These are phyloP conservation scores for Saturnispora halmiae DNA, from an alignment of 805 yeast genomes.

Conservation along the genomic window DNA sequence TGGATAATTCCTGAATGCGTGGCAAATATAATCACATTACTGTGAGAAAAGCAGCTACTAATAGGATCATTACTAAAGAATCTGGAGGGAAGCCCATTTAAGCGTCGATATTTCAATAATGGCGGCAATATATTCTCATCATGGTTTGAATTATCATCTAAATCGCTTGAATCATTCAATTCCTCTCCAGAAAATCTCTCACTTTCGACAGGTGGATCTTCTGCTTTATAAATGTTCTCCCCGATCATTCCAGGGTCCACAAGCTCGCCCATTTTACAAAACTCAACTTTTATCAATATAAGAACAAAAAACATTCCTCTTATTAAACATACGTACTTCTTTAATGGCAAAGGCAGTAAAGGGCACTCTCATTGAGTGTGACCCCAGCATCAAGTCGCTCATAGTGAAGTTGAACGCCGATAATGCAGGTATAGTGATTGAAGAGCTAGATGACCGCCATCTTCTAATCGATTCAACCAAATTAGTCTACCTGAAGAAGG, in stretches of 20 bases:
- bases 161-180: slow-evolving; percentile 3
- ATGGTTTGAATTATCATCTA: slow-evolving; percentile 28
- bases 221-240: too few species aligned
- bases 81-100: slow-evolving; percentile 55
- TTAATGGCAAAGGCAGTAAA: slow-evolving; percentile 46
- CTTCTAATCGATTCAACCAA: slow-evolving; percentile 69
- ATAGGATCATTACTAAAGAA: slow-evolving; percentile 72
- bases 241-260: too few species aligned
- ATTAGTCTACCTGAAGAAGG: slow-evolving; percentile 66
- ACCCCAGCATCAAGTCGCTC: slow-evolving; percentile 86
- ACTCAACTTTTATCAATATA: too few species aligned
- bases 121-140: slow-evolving; percentile 55
- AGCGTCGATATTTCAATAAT: slow-evolving; percentile 60
- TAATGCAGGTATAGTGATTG: slow-evolving; percentile 56
- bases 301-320: too few species aligned
- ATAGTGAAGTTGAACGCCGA: slow-evolving; percentile 75
- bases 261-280: too few species aligned
- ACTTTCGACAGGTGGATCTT: background rate
- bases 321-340: background rate
- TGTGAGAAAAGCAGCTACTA: slow-evolving; percentile 56
- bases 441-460: slow-evolving; percentile 90
- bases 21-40: slow-evolving; percentile 63
- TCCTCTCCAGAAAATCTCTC: slow-evolving; percentile 6
- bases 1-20: slow-evolving; percentile 84
- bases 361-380: slow-evolving; percentile 50